A percentile compares a stretch with the other conserved stretches of the same genome.
Evolutionary conservation across 2,329 filamentous ascomycete genomes (phyloP).

Genomic region (Alternaria dauci): DNA sequence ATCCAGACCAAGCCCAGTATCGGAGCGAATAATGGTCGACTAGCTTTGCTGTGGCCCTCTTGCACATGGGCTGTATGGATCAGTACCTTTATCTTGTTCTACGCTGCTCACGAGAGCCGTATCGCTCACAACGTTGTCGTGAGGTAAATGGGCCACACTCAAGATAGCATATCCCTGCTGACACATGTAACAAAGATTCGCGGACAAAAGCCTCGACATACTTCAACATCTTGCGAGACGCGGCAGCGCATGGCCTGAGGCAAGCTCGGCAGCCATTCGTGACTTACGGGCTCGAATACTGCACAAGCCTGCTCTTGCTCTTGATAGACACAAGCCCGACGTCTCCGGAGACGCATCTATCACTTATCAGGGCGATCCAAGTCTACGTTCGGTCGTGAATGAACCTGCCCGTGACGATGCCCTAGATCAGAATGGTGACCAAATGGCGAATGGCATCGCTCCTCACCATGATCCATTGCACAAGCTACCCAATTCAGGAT

Average conservation of each 20-base stretch:
- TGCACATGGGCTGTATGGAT: conserved; percentile 65
- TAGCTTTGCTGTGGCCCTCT: conserved; percentile 59
- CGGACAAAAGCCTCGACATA: conserved; percentile 34
- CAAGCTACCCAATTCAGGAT: background rate
- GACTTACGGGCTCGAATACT: conserved; percentile 31
- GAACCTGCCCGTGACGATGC: background rate
- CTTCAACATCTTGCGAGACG: conserved; percentile 38
- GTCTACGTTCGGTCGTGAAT: background rate
- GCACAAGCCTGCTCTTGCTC: background rate
- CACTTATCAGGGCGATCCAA: background rate
- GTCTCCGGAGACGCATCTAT: background rate
- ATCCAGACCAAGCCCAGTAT: conserved; percentile 3
- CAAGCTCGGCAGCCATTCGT: conserved; percentile 40
- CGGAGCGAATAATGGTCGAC: background rate
- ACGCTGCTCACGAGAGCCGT: conserved; percentile 59
- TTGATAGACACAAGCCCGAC: background rate
- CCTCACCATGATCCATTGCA: background rate
- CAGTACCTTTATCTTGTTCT: conserved; percentile 61
- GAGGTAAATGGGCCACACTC: conserved; percentile 43
- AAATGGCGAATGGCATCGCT: background rate
- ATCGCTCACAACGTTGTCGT: conserved; percentile 51
- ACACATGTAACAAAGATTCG: conserved; percentile 26
- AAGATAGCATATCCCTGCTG: background rate
- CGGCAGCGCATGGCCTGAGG: conserved; percentile 41
- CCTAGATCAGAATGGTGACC: background rate